phyloP scores from a whole-genome alignment of 2,329 filamentous ascomycete species.

The Atkinsonella texensis region DNA sequence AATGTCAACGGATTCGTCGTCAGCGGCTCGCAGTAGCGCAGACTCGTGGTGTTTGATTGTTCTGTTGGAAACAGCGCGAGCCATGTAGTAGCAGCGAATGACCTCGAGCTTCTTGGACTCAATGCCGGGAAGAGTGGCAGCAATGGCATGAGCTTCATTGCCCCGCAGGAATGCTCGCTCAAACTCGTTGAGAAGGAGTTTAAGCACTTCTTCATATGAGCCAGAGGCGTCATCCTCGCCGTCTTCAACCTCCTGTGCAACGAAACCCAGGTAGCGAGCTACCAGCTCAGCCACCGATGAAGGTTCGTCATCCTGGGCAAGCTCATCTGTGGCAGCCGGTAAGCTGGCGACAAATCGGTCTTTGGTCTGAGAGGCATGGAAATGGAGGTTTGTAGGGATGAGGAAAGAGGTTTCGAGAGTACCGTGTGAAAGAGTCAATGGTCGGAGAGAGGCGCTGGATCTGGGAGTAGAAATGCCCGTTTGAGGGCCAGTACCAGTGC shows the following conservation, averaged over 20 bases:
- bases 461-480: slow-evolving; percentile 95
- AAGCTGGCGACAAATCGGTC: slow-evolving; percentile 78
- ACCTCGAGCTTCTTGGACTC: slow-evolving; percentile 84
- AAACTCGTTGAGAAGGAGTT: slow-evolving; percentile 88
- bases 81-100: slow-evolving; percentile 83
- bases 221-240: slow-evolving; percentile 82
- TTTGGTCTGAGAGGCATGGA: slow-evolving; percentile 89
- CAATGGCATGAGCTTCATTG: slow-evolving; percentile 91
- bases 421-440: slow-evolving; percentile 82
- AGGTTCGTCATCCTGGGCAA: slow-evolving; percentile 97
- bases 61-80: slow-evolving; percentile 70
- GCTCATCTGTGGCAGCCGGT: slow-evolving; percentile 86
- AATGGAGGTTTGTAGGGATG: slow-evolving; percentile 89
- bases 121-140: slow-evolving; percentile 77
- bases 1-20: slow-evolving; percentile 70
- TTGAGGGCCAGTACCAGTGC: slow-evolving; percentile 69
- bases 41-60: slow-evolving; percentile 89
- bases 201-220: slow-evolving; percentile 85
- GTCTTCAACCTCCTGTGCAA: slow-evolving; percentile 80
- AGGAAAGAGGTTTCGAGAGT: slow-evolving; percentile 94
- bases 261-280: slow-evolving; percentile 82
- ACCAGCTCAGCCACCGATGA: slow-evolving; percentile 89
- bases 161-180: slow-evolving; percentile 89
- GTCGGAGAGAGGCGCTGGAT: slow-evolving; percentile 83
- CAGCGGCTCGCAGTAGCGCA: slow-evolving; percentile 77